These are phyloP conservation scores for Abelmoschus esculentus DNA, from an alignment of 345 rosid genomes.

Conservation along the genomic window DNA sequence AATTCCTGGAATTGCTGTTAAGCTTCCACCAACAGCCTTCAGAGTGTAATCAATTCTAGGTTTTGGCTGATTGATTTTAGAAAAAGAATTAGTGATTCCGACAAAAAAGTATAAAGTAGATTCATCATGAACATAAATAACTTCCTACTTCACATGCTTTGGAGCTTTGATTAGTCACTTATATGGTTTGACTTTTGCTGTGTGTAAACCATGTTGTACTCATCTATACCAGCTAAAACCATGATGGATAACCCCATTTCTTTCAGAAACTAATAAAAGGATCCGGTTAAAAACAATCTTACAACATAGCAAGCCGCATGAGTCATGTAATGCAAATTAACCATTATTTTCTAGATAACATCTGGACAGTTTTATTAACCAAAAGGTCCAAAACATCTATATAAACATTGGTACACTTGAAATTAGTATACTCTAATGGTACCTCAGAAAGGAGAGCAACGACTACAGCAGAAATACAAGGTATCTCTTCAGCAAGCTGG, in stretches of 20 bases:
- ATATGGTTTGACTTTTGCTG: too few species aligned
- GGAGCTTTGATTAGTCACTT: background rate
- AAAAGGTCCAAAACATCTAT: constrained; percentile 1
- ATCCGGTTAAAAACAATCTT: background rate
- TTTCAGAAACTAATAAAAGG: background rate
- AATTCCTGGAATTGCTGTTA: constrained; percentile 90
- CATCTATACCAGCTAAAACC: background rate
- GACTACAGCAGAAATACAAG: constrained; percentile 97
- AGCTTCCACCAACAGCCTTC: constrained; percentile 99
- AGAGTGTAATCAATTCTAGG: constrained; percentile 91
- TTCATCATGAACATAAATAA: background rate
- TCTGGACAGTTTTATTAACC: background rate
- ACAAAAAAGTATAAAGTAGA: background rate
- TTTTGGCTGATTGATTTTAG: constrained; percentile 61
- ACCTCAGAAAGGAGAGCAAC: constrained; percentile 96
- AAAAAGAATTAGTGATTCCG: constrained; percentile 7
- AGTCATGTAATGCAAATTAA: background rate
- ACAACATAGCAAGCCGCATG: background rate
- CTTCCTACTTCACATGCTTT: background rate
- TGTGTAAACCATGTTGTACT: background rate
- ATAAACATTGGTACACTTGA: background rate
- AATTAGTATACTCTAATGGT: constrained; percentile 8
- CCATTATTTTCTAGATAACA: background rate
- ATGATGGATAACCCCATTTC: background rate
- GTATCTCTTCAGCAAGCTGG: constrained; percentile 98